phyloP scores from a whole-genome alignment of 2,329 filamentous ascomycete genomes.

The Fusarium nygamai region DNA sequence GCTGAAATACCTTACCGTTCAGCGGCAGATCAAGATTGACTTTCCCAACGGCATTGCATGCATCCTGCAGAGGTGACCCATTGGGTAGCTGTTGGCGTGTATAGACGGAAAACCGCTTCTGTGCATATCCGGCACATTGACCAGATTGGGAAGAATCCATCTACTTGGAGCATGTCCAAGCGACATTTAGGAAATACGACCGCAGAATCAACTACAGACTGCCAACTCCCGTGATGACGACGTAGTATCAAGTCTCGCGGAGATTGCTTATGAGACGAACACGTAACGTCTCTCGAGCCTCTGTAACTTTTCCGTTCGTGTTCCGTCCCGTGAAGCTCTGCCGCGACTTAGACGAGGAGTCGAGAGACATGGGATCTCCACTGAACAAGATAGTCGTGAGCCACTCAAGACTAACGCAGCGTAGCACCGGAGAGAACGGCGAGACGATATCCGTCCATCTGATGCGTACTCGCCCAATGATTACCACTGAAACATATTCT shows the following conservation, averaged over 20 bases:
- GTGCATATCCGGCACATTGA: constrained; percentile 7
- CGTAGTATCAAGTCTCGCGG: constrained; percentile 10
- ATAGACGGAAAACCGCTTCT: constrained; percentile 6
- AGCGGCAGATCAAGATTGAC: neutral
- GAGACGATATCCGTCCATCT: constrained; percentile 23
- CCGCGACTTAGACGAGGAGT: neutral
- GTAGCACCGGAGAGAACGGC: constrained; percentile 17
- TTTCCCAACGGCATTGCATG: neutral
- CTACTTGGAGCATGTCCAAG: constrained; percentile 1
- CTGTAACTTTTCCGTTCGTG: neutral
- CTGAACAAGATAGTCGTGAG: constrained; percentile 13
- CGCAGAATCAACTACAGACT: neutral
- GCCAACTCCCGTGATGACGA: constrained; percentile 3
- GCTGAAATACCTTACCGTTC: neutral
- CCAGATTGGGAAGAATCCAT: constrained; percentile 5
- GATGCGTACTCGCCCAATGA: constrained; percentile 1
- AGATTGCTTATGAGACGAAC: constrained; percentile 25
- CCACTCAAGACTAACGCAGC: constrained; percentile 16
- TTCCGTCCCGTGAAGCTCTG: neutral
- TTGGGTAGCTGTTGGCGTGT: neutral
- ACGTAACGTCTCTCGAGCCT: constrained; percentile 14
- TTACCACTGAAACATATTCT: constrained; percentile 8
- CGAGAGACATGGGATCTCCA: neutral
- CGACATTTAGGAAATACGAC: constrained; percentile 4
- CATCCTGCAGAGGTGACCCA: neutral